phyloP scores from a whole-genome alignment of 768 basidiomycete species.

The Rhizopogon vesiculosus region DNA sequence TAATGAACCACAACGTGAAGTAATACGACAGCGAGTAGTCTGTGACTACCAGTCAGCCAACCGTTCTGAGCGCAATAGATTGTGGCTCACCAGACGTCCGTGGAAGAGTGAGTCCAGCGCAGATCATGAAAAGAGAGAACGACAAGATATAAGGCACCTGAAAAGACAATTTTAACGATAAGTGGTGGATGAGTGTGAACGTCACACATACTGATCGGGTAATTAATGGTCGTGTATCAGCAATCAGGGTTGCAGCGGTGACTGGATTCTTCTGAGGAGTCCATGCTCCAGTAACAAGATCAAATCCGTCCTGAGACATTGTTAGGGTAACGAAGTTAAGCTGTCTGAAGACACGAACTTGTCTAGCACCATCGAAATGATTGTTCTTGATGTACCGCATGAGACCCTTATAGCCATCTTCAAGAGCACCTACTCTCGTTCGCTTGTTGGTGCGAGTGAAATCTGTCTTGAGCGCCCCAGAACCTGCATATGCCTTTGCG shows the following conservation, averaged over 20 bases:
- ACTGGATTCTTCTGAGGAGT: slow-evolving; percentile 73
- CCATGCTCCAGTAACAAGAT: slow-evolving; percentile 91
- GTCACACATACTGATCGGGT: slow-evolving; percentile 70
- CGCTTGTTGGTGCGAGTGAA: slow-evolving; percentile 93
- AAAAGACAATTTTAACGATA: slow-evolving; percentile 2
- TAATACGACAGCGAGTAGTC: slow-evolving; percentile 86
- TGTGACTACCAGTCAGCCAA: slow-evolving; percentile 25
- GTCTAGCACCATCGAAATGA: slow-evolving; percentile 90
- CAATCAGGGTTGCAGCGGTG: slow-evolving; percentile 64
- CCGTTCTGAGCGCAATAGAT: background rate
- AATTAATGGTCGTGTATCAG: slow-evolving; percentile 76
- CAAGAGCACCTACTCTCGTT: slow-evolving; percentile 70
- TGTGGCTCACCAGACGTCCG: slow-evolving; percentile 71
- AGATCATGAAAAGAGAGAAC: slow-evolving; percentile 85
- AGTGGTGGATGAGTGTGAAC: background rate
- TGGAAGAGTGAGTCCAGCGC: slow-evolving; percentile 81
- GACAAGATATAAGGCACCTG: slow-evolving; percentile 82
- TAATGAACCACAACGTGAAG: slow-evolving; percentile 72
- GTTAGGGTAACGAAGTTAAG: background rate
- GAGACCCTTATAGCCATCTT: slow-evolving; percentile 83
- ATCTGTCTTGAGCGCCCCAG: slow-evolving; percentile 94
- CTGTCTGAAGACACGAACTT: slow-evolving; percentile 39
- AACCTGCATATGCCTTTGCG: slow-evolving; percentile 88
- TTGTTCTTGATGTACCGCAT: slow-evolving; percentile 94
- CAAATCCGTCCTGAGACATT: slow-evolving; percentile 81